Conservation (phyloP, 371 early-diverging fungal genomes). For the Mucor lusitanicus region DNA sequence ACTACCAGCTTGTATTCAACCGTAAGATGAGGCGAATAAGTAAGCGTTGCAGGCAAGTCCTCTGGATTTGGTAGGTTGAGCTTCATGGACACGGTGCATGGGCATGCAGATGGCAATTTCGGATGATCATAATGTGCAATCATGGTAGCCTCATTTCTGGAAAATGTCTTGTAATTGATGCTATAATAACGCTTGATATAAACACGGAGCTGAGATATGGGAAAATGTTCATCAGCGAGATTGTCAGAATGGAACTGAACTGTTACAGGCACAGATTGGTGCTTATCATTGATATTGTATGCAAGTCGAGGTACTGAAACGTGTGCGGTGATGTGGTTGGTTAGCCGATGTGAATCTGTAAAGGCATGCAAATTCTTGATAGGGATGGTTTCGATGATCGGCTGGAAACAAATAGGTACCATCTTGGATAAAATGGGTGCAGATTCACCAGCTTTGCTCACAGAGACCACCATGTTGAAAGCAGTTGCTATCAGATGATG, state of each 20-base stretch:
- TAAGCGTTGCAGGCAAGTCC: constrained; percentile 12
- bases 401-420: constrained; percentile 19
- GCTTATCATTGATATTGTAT: constrained; percentile 21
- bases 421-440: constrained; percentile 20
- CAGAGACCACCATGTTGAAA: constrained; percentile 23
- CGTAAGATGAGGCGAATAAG: constrained; percentile 20
- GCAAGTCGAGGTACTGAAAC: constrained; percentile 26
- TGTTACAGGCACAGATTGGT: constrained; percentile 17
- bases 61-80: constrained; percentile 1
- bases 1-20: constrained; percentile 23
- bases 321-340: constrained; percentile 10
- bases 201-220: constrained; percentile 18
- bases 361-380: constrained; percentile 15
- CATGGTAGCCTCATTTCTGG: constrained; percentile 20
- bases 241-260: constrained; percentile 12
- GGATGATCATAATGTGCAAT: constrained; percentile 11
- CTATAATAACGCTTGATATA: constrained; percentile 26
- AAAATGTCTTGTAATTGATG: constrained; percentile 31
- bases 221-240: not conserved
- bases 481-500: constrained; percentile 27
- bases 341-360: constrained; percentile 8
- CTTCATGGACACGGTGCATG: constrained; percentile 14
- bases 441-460: constrained; percentile 14
- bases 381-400: constrained; percentile 26
- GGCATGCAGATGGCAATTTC: constrained; percentile 8